Conservation (phyloP, 202 grass and related monocot species). For the Musa balbisiana region DNA sequence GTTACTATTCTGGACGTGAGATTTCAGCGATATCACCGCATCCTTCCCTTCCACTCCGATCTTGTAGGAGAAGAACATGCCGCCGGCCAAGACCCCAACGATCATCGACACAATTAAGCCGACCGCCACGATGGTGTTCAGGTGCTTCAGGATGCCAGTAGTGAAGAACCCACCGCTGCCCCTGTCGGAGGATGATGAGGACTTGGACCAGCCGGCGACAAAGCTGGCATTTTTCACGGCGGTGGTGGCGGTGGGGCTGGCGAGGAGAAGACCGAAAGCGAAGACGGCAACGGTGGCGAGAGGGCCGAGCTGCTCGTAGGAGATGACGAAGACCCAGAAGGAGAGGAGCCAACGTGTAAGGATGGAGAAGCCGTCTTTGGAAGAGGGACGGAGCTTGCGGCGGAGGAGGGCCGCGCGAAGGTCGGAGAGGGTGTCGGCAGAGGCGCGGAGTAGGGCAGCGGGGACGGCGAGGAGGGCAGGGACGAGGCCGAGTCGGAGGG, state of each 20-base stretch:
- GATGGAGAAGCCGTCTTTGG: neutral
- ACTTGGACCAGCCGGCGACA: slow-evolving; percentile 27
- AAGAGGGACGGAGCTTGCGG: neutral
- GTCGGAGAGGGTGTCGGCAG: slow-evolving; percentile 60
- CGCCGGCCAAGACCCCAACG: slow-evolving; percentile 51
- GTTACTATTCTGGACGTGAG: slow-evolving; percentile 86
- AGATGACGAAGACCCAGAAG: slow-evolving; percentile 63
- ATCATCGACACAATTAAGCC: slow-evolving; percentile 88
- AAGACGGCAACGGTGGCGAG: slow-evolving; percentile 29
- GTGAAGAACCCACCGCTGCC: slow-evolving; percentile 28
- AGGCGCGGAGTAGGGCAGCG: slow-evolving; percentile 46
- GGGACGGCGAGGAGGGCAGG: slow-evolving; percentile 72
- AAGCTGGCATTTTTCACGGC: slow-evolving; percentile 20
- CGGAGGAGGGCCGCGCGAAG: slow-evolving; percentile 59
- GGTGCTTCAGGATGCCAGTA: slow-evolving; percentile 49
- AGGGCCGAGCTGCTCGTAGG: slow-evolving; percentile 53
- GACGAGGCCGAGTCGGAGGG: slow-evolving; percentile 54
- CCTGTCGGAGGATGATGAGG: slow-evolving; percentile 22
- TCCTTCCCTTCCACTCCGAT: slow-evolving; percentile 92
- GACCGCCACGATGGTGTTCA: slow-evolving; percentile 62
- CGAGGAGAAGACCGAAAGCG: slow-evolving; percentile 45
- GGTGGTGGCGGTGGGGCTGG: slow-evolving; percentile 38
- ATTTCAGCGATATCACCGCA: slow-evolving; percentile 77
- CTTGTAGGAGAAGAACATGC: slow-evolving; percentile 94
- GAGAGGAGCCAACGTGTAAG: slow-evolving; percentile 50